Evolutionary conservation across 306 rosid genomes (phyloP).

Genomic region (Ochetophila trinervis): DNA sequence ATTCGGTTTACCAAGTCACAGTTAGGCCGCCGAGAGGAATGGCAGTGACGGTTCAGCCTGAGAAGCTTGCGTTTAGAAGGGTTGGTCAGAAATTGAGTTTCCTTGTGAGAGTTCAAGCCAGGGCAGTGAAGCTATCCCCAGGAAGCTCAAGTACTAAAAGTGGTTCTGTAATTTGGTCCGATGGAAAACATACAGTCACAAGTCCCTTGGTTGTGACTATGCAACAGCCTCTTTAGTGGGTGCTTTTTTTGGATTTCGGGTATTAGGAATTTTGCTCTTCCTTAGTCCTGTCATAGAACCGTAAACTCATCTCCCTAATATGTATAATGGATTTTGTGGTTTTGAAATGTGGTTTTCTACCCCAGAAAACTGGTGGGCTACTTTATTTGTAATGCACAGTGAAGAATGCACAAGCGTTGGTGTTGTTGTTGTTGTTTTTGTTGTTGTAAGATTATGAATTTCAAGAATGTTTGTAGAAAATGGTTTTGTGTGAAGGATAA

Average conservation of each 20-base stretch:
- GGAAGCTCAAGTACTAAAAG: constrained; percentile 59
- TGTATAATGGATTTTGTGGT: constrained; percentile 31
- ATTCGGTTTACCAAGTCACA: constrained; percentile 58
- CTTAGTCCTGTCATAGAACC: constrained; percentile 31
- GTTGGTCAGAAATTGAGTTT: constrained; percentile 76
- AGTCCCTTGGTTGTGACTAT: constrained; percentile 83
- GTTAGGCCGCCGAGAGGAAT: constrained; percentile 52
- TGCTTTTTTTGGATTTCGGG: constrained; percentile 37
- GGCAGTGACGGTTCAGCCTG: constrained; percentile 68
- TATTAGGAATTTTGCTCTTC: constrained; percentile 29
- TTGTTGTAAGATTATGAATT: constrained; percentile 44
- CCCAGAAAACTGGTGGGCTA: constrained; percentile 48
- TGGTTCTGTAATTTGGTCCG: constrained; percentile 76
- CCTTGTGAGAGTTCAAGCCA: constrained; percentile 72
- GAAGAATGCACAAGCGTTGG: constrained; percentile 6
- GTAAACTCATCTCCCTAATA: constrained; percentile 18
- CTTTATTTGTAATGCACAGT: constrained; percentile 36
- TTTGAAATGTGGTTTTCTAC: constrained; percentile 28
- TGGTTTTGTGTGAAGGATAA: constrained; percentile 37
- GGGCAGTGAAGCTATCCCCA: constrained; percentile 62
- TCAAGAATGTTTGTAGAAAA: constrained; percentile 41
- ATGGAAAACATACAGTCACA: constrained; percentile 76
- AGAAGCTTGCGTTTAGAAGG: constrained; percentile 57
- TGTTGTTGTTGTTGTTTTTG: constrained; percentile 33
- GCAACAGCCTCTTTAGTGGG: constrained; percentile 76